Evolutionary conservation across 2,329 filamentous ascomycete species (phyloP).

Genomic region (Lasiodiplodia sp.): DNA sequence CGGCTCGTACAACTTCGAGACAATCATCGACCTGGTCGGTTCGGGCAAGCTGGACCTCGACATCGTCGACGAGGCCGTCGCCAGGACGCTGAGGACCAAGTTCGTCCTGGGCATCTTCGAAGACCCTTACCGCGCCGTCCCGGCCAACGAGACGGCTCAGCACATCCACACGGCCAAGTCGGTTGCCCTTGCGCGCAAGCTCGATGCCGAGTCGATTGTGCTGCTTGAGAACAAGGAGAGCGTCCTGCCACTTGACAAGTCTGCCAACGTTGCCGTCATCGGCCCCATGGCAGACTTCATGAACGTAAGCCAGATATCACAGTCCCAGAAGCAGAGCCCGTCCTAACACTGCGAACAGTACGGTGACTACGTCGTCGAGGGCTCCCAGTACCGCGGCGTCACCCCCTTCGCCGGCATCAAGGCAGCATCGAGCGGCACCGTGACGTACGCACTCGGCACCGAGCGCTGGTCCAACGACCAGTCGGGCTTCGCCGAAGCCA

Average conservation of each 20-base stretch:
- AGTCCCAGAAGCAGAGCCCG: background rate
- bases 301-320: constrained; percentile 60
- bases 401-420: constrained; percentile 75
- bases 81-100: constrained; percentile 70
- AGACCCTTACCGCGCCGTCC: constrained; percentile 68
- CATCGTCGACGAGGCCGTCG: constrained; percentile 70
- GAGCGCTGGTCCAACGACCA: constrained; percentile 76
- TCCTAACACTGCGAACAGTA: constrained; percentile 55
- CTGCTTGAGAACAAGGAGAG: constrained; percentile 74
- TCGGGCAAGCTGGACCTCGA: constrained; percentile 66
- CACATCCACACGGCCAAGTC: constrained; percentile 69
- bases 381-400: constrained; percentile 68
- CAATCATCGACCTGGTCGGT: constrained; percentile 69
- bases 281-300: constrained; percentile 77
- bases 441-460: constrained; percentile 74
- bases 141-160: constrained; percentile 61
- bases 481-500: constrained; percentile 70
- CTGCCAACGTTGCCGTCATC: constrained; percentile 74
- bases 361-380: constrained; percentile 75
- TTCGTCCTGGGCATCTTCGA: constrained; percentile 76
- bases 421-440: constrained; percentile 61
- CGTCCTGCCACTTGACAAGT: constrained; percentile 69
- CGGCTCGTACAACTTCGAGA: constrained; percentile 73
- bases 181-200: constrained; percentile 66
- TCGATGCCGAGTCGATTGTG: constrained; percentile 74